Percentiles rank a stretch among this genome's conserved stretches.
Conservation (phyloP, 331 rosid genomes). For the Stylosanthes scabra region DNA sequence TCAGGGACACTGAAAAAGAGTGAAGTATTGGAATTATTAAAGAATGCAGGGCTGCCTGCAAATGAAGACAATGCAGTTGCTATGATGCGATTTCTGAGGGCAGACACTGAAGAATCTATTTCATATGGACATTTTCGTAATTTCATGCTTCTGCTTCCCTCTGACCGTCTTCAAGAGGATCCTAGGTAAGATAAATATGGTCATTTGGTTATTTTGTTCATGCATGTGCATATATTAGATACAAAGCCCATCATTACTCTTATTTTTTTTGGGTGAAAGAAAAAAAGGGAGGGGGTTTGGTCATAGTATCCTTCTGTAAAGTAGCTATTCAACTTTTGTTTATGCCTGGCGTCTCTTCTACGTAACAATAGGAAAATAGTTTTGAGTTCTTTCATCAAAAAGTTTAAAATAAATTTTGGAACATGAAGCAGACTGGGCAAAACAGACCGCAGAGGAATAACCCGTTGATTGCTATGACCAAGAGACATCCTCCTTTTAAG, state of each 20-base stretch:
- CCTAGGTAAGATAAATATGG: constrained; percentile 76
- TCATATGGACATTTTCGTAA: constrained; percentile 98
- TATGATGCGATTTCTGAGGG: constrained; percentile 97
- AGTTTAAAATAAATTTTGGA: neutral
- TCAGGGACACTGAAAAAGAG: constrained; percentile 98
- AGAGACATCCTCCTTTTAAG: constrained; percentile 11
- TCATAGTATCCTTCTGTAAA: constrained; percentile 2
- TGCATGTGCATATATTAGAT: neutral
- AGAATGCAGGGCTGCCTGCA: constrained; percentile 95
- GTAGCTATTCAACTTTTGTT: constrained; percentile 22
- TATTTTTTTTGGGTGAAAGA: neutral
- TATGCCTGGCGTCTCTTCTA: neutral
- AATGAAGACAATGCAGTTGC: constrained; percentile 98
- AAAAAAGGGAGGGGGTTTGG: neutral
- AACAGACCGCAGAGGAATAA: constrained; percentile 12
- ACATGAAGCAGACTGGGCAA: neutral
- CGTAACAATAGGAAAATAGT: neutral
- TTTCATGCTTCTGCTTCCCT: constrained; percentile 97
- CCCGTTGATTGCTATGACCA: neutral
- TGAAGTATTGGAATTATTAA: constrained; percentile 86
- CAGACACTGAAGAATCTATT: constrained; percentile 90
- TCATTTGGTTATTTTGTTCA: constrained; percentile 27
- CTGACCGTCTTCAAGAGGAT: constrained; percentile 97
- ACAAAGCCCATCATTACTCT: neutral
- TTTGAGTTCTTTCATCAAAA: constrained; percentile 1